Percentiles rank a stretch among this genome's conserved stretches.
phyloP scores from a whole-genome alignment of 2,329 filamentous ascomycete species.

The Penicillium hordei region DNA sequence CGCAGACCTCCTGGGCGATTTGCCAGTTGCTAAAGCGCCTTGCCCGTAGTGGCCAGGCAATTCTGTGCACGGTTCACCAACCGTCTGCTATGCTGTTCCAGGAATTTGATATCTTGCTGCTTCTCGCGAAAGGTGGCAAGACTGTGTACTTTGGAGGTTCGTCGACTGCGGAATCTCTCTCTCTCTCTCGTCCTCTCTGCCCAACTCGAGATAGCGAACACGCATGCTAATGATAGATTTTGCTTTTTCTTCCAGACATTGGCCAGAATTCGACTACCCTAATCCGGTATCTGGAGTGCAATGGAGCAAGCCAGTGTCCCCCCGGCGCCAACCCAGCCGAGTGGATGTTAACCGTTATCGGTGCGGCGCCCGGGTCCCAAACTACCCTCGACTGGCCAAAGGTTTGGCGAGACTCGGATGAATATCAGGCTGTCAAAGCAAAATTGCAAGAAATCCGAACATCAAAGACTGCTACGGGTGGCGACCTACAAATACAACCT shows the following conservation, averaged over 20 bases:
- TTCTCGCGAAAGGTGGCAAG: slow-evolving; percentile 57
- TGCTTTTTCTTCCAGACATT: neutral
- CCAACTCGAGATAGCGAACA: neutral
- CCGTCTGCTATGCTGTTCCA: slow-evolving; percentile 89
- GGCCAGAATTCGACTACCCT: slow-evolving; percentile 36
- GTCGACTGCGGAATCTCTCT: neutral
- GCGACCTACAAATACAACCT: slow-evolving; percentile 5
- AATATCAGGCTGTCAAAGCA: slow-evolving; percentile 50
- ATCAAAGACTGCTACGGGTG: slow-evolving; percentile 40
- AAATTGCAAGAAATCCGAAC: slow-evolving; percentile 53
- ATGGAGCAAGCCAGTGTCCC: slow-evolving; percentile 54
- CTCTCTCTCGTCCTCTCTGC: neutral
- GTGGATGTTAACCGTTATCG: slow-evolving; percentile 60
- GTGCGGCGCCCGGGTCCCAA: slow-evolving; percentile 59
- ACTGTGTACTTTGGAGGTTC: neutral
- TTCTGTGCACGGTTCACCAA: slow-evolving; percentile 92
- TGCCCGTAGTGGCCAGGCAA: slow-evolving; percentile 79
- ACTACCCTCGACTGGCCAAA: slow-evolving; percentile 54
- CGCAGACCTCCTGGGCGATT: slow-evolving; percentile 87
- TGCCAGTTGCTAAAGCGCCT: slow-evolving; percentile 80
- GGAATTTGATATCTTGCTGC: slow-evolving; percentile 65
- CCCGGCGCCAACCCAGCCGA: slow-evolving; percentile 67
- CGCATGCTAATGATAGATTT: neutral
- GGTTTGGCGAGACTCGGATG: slow-evolving; percentile 57
- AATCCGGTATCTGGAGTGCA: slow-evolving; percentile 63